phyloP scores from a whole-genome alignment of 176 grass and related monocot genomes.

The Carex scoparia region DNA sequence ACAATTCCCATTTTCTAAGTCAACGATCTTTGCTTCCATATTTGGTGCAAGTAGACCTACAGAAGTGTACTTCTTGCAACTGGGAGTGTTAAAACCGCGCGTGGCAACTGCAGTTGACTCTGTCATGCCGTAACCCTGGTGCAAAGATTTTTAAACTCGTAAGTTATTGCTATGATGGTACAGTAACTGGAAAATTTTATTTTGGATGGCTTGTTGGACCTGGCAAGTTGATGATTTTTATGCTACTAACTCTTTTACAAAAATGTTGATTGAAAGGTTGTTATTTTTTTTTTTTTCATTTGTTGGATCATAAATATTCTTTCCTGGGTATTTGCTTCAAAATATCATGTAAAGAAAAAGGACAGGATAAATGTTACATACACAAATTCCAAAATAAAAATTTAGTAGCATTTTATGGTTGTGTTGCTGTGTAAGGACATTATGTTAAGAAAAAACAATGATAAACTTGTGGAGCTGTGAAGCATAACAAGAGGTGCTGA shows the following conservation, averaged over 20 bases:
- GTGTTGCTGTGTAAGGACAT: not conserved
- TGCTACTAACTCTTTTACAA: not conserved
- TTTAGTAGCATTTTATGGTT: not conserved
- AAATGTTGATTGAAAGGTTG: not conserved
- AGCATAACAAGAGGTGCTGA: not conserved
- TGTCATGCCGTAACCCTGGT: constrained; percentile 92
- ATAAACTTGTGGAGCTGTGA: not conserved
- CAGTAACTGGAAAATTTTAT: not conserved
- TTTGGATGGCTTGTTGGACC: not conserved
- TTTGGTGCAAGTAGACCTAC: constrained; percentile 91
- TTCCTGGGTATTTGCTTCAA: not conserved
- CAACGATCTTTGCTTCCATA: constrained; percentile 66
- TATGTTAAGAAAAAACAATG: not conserved
- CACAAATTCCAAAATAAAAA: not conserved
- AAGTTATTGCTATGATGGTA: not conserved
- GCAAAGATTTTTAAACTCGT: constrained; percentile 8
- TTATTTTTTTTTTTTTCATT: not conserved
- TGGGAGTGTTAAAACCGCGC: constrained; percentile 69
- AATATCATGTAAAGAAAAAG: not conserved
- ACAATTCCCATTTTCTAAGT: constrained; percentile 44
- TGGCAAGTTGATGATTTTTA: not conserved
- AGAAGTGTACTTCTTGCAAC: constrained; percentile 54
- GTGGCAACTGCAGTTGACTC: constrained; percentile 84
- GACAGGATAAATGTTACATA: not conserved
- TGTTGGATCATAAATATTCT: not conserved